These are phyloP conservation scores for Periconia sp. DNA, from an alignment of 2,329 filamentous ascomycete species.

Conservation along the genomic window DNA sequence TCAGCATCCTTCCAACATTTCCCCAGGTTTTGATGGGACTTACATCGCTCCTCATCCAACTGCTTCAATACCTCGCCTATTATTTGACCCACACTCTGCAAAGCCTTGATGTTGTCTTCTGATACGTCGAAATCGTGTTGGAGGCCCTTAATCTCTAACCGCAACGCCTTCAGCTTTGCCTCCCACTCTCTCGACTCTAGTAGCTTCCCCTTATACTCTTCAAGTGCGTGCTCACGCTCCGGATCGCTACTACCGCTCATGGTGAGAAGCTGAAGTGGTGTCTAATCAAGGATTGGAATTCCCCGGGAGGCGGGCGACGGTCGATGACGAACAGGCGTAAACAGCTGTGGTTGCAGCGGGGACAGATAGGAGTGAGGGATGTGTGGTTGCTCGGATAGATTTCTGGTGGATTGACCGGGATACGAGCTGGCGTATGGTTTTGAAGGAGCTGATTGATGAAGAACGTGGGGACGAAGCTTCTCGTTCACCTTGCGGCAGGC, in stretches of 20 bases:
- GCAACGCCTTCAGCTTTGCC: constrained; percentile 90
- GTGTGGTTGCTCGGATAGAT: not conserved
- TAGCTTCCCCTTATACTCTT: constrained; percentile 56
- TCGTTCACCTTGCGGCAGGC: constrained; percentile 14
- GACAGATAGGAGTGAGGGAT: not conserved
- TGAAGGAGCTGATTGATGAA: not conserved
- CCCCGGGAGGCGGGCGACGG: constrained; percentile 18
- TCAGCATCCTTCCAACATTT: constrained; percentile 12
- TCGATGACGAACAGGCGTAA: constrained; percentile 19
- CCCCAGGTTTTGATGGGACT: constrained; percentile 36
- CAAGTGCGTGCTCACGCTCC: constrained; percentile 55
- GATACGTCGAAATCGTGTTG: constrained; percentile 96
- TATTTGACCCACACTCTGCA: constrained; percentile 98
- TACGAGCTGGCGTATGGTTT: not conserved
- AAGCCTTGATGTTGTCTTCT: constrained; percentile 98
- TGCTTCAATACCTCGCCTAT: constrained; percentile 99
- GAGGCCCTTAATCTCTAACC: constrained; percentile 92
- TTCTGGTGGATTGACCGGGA: not conserved
- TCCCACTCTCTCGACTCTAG: constrained; percentile 98
- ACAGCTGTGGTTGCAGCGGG: constrained; percentile 14
- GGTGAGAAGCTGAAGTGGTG: constrained; percentile 10
- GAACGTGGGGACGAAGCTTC: constrained; percentile 15
- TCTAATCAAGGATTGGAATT: not conserved
- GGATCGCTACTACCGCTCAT: constrained; percentile 48
- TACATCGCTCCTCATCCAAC: constrained; percentile 97